Conservation (phyloP, 208 protist species). For the Wallacemonas sp. region DNA sequence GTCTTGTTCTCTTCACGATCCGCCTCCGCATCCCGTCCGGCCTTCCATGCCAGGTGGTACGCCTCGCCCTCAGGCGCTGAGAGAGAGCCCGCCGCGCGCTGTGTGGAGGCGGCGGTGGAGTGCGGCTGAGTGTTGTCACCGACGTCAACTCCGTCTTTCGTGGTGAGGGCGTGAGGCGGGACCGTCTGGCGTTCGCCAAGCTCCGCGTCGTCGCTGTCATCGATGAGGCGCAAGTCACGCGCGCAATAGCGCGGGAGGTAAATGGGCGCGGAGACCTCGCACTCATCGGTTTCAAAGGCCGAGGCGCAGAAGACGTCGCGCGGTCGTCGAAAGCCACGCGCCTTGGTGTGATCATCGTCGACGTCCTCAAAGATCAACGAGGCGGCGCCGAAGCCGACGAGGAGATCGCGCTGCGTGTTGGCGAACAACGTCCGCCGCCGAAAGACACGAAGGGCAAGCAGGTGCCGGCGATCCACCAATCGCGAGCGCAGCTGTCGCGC, state of each 20-base stretch:
- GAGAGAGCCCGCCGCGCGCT: too few relatives aligned
- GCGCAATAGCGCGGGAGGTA: slow-evolving; percentile 22
- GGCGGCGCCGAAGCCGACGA: slow-evolving; percentile 65
- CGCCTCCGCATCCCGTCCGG: background rate
- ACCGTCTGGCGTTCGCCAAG: background rate
- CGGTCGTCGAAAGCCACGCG: slow-evolving; percentile 17
- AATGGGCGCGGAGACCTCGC: slow-evolving; percentile 42
- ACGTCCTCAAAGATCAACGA: slow-evolving; percentile 54
- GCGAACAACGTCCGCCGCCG: slow-evolving; percentile 61
- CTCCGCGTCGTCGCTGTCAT: background rate
- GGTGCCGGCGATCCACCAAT: slow-evolving; percentile 46
- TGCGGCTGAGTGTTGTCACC: too few relatives aligned
- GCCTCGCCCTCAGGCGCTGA: too few relatives aligned
- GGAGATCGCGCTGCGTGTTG: slow-evolving; percentile 66
- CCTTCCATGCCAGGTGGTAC: background rate
- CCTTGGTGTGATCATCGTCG: slow-evolving; percentile 34
- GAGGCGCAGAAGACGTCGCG: slow-evolving; percentile 24
- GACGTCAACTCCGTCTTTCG: too few relatives aligned
- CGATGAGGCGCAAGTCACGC: background rate
- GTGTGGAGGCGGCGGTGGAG: too few relatives aligned
- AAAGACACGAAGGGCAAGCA: slow-evolving; percentile 44
- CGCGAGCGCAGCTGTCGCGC: slow-evolving; percentile 29
- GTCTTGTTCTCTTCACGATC: background rate
- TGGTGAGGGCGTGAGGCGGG: background rate
- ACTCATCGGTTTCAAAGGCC: slow-evolving; percentile 38